These are phyloP conservation scores for Colletotrichum liriopes DNA, from an alignment of 2,329 filamentous ascomycete species.

Conservation along the genomic window DNA sequence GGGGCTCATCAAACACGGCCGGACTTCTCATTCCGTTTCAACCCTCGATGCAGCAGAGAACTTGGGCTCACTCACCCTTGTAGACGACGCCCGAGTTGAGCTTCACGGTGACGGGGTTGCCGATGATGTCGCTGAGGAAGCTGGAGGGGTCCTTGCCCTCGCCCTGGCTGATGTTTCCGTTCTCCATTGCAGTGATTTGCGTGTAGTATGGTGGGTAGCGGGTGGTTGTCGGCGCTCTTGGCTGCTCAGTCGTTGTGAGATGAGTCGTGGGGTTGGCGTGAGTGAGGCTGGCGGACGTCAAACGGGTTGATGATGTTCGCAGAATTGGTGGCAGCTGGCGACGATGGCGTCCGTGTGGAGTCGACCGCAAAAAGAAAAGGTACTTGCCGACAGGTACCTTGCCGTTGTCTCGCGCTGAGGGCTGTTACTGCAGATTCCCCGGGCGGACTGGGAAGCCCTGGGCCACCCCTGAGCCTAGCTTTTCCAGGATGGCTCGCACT, in stretches of 20 bases:
- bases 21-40: not conserved
- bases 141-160: slow-evolving; percentile 94
- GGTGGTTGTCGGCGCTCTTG: not conserved
- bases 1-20: slow-evolving; percentile 38
- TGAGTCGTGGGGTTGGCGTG: slow-evolving; percentile 7
- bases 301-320: slow-evolving; percentile 20
- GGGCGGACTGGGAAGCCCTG: slow-evolving; percentile 3
- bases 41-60: too few relatives aligned
- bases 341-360: slow-evolving; percentile 6
- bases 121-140: slow-evolving; percentile 95
- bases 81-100: slow-evolving; percentile 99
- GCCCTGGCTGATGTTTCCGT: slow-evolving; percentile 72
- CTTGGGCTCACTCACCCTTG: slow-evolving; percentile 76
- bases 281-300: slow-evolving; percentile 29
- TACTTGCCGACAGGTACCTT: slow-evolving; percentile 9
- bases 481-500: slow-evolving; percentile 34
- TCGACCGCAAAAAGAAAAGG: not conserved
- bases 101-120: slow-evolving; percentile 94
- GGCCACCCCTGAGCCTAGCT: not conserved
- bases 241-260: slow-evolving; percentile 1
- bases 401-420: not conserved
- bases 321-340: slow-evolving; percentile 39
- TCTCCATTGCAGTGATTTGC: slow-evolving; percentile 75
- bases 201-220: not conserved
- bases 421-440: slow-evolving; percentile 10